Evolutionary conservation across 148 eudicot species (phyloP).

Genomic region (Persicaria maculosa): DNA sequence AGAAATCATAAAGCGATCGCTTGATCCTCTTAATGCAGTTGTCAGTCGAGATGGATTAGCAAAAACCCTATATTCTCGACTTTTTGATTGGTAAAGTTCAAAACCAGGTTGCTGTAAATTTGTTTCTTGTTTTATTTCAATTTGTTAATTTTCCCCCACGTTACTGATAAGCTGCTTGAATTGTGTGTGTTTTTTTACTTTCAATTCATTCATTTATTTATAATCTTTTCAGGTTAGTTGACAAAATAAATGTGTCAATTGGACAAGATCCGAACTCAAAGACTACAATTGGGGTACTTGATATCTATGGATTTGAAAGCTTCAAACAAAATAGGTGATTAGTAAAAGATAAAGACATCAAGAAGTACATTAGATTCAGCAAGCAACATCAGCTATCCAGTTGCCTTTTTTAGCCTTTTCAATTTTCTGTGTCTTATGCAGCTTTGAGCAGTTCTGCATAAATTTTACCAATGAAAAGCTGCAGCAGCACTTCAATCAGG

Average conservation of each 20-base stretch:
- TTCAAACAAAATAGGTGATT: slow-evolving; percentile 88
- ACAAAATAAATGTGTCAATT: slow-evolving; percentile 85
- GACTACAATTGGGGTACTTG: slow-evolving; percentile 88
- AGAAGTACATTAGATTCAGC: background rate
- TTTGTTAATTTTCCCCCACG: background rate
- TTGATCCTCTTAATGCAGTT: slow-evolving; percentile 88
- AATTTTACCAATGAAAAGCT: slow-evolving; percentile 97
- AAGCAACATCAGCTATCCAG: background rate
- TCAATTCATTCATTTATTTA: background rate
- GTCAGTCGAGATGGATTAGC: slow-evolving; percentile 96
- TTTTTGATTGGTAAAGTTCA: slow-evolving; percentile 70
- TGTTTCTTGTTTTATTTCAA: background rate
- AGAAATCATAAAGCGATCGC: slow-evolving; percentile 87
- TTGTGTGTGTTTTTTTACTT: too few species aligned
- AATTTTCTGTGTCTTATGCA: slow-evolving; percentile 29
- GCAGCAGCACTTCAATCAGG: slow-evolving; percentile 99
- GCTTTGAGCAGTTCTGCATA: slow-evolving; percentile 98
- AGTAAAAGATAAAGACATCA: background rate
- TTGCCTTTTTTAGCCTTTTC: background rate
- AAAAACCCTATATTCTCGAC: slow-evolving; percentile 80
- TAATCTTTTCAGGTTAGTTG: slow-evolving; percentile 72
- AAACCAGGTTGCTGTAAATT: background rate
- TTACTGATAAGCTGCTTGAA: too few species aligned
- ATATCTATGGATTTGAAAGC: slow-evolving; percentile 98
- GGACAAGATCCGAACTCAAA: slow-evolving; percentile 90